Evolutionary conservation across 1,284 basidiomycete species (phyloP).

Genomic region (Moesziomyces parantarcticus): DNA sequence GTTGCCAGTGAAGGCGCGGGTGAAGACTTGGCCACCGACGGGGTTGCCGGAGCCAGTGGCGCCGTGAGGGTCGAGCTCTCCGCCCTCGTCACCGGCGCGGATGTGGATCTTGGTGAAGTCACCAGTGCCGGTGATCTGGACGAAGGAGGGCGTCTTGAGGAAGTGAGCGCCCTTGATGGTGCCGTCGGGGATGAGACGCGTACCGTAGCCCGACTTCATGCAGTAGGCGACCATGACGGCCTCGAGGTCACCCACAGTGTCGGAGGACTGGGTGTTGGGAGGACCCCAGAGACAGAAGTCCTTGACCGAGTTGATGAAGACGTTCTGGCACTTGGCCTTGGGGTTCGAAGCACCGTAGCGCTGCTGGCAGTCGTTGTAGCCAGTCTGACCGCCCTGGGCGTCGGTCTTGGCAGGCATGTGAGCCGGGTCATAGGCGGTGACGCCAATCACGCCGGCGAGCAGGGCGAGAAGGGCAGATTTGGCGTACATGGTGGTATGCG

Average conservation of each 20-base stretch:
- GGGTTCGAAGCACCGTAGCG: conserved; percentile 53
- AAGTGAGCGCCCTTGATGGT: conserved; percentile 79
- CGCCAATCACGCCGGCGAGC: conserved; percentile 43
- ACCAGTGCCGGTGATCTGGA: conserved; percentile 75
- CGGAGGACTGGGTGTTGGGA: conserved; percentile 25
- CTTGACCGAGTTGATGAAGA: conserved; percentile 62
- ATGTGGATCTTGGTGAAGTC: conserved; percentile 68
- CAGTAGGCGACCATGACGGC: conserved; percentile 79
- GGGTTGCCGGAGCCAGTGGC: conserved; percentile 61
- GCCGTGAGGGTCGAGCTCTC: conserved; percentile 68
- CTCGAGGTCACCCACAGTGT: conserved; percentile 68
- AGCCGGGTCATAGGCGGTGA: conserved; percentile 53
- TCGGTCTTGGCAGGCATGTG: conserved; percentile 61
- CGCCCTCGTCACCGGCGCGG: conserved; percentile 62
- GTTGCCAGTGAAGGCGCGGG: conserved; percentile 53
- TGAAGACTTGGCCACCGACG: conserved; percentile 59
- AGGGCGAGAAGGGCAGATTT: conserved; percentile 46
- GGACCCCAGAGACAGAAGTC: conserved; percentile 67
- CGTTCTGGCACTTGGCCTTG: conserved; percentile 64
- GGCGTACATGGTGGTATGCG: conserved; percentile 39
- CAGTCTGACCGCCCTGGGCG: conserved; percentile 55
- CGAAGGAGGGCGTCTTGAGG: conserved; percentile 76
- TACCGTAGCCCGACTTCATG: conserved; percentile 71
- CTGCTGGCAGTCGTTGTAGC: conserved; percentile 63
- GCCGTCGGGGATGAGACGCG: conserved; percentile 81